A percentile compares a stretch with the other conserved stretches of the same genome.
These are phyloP conservation scores for Solanum verrucosum DNA, from an alignment of 257 asterid genomes.

Conservation along the genomic window DNA sequence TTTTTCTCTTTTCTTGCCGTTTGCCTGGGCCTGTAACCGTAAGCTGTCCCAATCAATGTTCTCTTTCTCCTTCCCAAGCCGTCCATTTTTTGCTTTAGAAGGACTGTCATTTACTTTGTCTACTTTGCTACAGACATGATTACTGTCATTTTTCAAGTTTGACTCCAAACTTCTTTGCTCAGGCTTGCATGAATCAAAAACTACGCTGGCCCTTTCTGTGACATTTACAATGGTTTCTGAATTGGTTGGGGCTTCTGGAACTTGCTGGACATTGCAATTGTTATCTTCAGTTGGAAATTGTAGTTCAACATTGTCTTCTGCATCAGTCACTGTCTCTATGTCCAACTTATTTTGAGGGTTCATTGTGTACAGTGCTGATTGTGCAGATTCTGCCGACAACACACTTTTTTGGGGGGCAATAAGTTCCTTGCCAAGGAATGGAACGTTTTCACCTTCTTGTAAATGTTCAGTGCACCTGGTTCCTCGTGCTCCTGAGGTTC, in stretches of 20 bases:
- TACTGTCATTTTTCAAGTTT: slow-evolving; percentile 15
- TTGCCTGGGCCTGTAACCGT: slow-evolving; percentile 39
- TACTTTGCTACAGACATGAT: slow-evolving; percentile 18
- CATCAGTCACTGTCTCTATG: slow-evolving; percentile 12
- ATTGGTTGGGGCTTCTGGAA: slow-evolving; percentile 11
- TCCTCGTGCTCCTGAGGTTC: slow-evolving; percentile 26
- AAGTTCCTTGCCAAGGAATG: slow-evolving; percentile 16
- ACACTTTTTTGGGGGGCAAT: slow-evolving; percentile 44
- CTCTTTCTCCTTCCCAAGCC: slow-evolving; percentile 46
- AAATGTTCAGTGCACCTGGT: slow-evolving; percentile 12
- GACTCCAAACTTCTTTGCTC: slow-evolving; percentile 40
- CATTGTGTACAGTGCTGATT: slow-evolving; percentile 27
- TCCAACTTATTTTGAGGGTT: slow-evolving; percentile 17
- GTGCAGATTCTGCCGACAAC: slow-evolving; percentile 51
- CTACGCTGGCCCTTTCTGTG: slow-evolving; percentile 32
- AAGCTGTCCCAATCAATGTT: slow-evolving; percentile 59
- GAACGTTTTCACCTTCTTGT: slow-evolving; percentile 13
- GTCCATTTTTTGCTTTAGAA: slow-evolving; percentile 36
- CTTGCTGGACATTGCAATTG: slow-evolving; percentile 23
- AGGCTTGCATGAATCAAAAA: slow-evolving; percentile 20
- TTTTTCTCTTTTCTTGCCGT: slow-evolving; percentile 41
- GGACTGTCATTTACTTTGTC: slow-evolving; percentile 9
- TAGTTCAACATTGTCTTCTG: slow-evolving; percentile 20
- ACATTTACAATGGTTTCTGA: slow-evolving; percentile 25
- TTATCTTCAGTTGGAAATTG: slow-evolving; percentile 21